These are phyloP conservation scores for Ceratocystis smalleyi DNA, from an alignment of 2,329 filamentous ascomycete species.

Conservation along the genomic window DNA sequence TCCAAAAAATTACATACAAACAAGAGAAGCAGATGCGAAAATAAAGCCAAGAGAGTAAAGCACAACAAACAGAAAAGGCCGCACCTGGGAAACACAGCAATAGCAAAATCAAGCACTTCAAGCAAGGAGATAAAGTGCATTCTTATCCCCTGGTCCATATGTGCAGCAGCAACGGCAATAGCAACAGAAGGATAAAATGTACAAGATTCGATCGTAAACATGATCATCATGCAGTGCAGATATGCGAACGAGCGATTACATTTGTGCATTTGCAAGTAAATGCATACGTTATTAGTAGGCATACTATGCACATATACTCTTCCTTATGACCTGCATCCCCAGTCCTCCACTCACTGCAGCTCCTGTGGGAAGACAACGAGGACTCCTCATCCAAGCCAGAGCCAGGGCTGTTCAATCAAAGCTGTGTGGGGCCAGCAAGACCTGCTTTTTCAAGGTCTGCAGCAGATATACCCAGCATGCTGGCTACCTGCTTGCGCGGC, in stretches of 20 bases:
- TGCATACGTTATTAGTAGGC: neutral
- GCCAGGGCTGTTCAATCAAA: conserved; percentile 6
- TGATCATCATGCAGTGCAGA: neutral
- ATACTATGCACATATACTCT: neutral
- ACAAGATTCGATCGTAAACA: neutral
- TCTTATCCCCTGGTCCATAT: neutral
- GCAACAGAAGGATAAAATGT: neutral
- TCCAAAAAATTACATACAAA: conserved; percentile 1
- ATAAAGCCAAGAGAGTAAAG: neutral
- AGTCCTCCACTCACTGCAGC: neutral
- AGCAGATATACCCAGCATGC: conserved; percentile 31
- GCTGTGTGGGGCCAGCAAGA: conserved; percentile 3
- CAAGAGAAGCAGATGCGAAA: conserved; percentile 8
- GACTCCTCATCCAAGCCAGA: neutral
- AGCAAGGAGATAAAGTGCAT: neutral
- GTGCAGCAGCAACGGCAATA: neutral
- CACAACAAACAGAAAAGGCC: neutral
- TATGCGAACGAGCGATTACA: neutral
- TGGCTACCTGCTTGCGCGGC: conserved; percentile 40
- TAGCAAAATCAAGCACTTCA: conserved; percentile 14
- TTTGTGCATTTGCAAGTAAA: neutral
- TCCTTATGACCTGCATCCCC: no score
- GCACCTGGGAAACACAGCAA: neutral
- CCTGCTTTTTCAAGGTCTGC: conserved; percentile 19
- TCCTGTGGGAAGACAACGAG: neutral